Evolutionary conservation across 2,329 filamentous ascomycete species (phyloP).

Genomic region (Penicillium sp.): DNA sequence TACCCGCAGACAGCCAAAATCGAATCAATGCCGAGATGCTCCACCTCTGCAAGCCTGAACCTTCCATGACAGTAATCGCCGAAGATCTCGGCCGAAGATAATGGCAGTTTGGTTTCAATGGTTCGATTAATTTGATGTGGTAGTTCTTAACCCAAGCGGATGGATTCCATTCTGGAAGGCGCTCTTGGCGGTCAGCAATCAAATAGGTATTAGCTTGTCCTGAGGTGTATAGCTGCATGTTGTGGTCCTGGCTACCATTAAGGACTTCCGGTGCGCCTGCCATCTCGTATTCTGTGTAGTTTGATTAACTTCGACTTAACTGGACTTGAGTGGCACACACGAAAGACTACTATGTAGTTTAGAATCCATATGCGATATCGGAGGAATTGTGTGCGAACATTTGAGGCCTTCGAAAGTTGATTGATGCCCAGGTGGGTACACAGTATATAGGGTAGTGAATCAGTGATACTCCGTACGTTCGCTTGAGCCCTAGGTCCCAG

Average conservation of each 20-base stretch:
- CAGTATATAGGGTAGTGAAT: too few species aligned
- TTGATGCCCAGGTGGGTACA: too few species aligned
- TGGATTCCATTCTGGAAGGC: conserved; percentile 10
- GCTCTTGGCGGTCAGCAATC: not conserved
- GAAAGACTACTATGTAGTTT: too few species aligned
- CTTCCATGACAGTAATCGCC: not conserved
- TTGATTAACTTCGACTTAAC: not conserved
- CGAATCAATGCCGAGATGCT: not conserved
- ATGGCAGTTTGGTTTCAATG: not conserved
- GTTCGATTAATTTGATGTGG: not conserved
- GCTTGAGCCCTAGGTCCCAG: too few species aligned
- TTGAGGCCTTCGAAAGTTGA: not conserved
- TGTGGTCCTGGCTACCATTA: conserved; percentile 1
- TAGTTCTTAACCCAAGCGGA: conserved; percentile 14
- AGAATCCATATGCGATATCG: not conserved
- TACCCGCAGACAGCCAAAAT: not conserved
- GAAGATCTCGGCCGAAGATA: not conserved
- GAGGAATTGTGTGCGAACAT: not conserved
- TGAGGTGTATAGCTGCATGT: conserved; percentile 4
- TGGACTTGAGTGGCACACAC: not conserved
- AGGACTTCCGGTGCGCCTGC: not conserved
- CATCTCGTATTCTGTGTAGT: conserved; percentile 5
- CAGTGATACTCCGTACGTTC: too few species aligned
- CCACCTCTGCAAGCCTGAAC: not conserved
- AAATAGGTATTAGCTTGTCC: not conserved